phyloP scores from a whole-genome alignment of 192 early-diverging fungal genomes.

The Martensiomyces pterosporus region DNA sequence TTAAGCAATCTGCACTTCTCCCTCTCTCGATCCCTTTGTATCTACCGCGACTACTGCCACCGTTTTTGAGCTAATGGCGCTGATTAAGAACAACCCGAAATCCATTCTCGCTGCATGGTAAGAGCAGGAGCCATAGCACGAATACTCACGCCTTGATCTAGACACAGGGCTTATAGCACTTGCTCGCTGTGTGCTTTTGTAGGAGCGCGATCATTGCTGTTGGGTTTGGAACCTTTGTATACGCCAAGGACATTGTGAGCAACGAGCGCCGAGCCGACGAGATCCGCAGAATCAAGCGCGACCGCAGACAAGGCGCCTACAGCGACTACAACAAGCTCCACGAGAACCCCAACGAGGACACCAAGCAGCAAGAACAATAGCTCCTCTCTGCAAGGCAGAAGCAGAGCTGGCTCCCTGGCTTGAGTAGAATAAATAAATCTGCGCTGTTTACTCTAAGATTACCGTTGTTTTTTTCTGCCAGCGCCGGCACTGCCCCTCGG shows the following conservation, averaged over 20 bases:
- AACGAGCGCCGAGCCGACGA: conserved; percentile 44
- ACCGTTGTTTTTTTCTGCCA: too few species aligned
- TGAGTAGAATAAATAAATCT: too few species aligned
- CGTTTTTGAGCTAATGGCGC: conserved; percentile 14
- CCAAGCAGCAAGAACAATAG: neutral
- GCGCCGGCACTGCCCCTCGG: too few species aligned
- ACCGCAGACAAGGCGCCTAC: conserved; percentile 31
- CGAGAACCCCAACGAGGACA: conserved; percentile 6
- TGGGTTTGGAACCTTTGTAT: conserved; percentile 35
- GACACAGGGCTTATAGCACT: neutral
- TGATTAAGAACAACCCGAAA: conserved; percentile 44
- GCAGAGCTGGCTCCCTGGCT: too few species aligned
- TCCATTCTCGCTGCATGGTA: conserved; percentile 39
- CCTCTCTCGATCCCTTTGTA: too few species aligned
- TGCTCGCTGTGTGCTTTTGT: neutral
- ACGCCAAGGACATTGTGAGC: conserved; percentile 39
- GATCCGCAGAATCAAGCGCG: conserved; percentile 45
- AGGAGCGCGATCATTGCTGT: conserved; percentile 26
- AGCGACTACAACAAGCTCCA: conserved; percentile 15
- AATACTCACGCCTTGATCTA: too few species aligned
- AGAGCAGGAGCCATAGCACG: neutral
- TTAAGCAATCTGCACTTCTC: too few species aligned
- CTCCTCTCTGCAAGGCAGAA: neutral
- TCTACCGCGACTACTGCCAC: too few species aligned
- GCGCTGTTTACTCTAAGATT: too few species aligned